Base-by-base conservation (phyloP, 202 grass and related monocot genomes). In the Carex sylvatica region DNA sequence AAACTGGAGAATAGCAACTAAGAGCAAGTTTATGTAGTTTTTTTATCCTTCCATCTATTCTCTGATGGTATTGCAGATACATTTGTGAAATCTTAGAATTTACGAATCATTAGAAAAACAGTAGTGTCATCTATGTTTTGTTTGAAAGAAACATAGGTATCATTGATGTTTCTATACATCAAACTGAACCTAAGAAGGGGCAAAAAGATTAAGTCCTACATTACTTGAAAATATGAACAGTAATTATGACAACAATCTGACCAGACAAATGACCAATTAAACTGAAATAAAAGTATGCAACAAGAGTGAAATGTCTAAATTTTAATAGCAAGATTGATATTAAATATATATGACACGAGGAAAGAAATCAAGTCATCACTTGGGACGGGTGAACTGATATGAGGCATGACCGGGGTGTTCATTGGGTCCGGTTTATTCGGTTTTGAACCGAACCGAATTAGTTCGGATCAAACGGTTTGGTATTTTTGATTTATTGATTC, bases 341-440 rank as follows among this genome's bases (percentile, higher is more conserved):
- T n/a, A 31, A 26, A 5, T 12, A 55, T 4, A 16, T 54, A 55
- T 47, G 19, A 71, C 55, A 6, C 2, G 54, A n/a, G 54, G 1
- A 19, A 58, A 58, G 18, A 14, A 31, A 33, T 65, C 26, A 30
- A 60, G 11, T 72, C 69, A 75, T 75, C 72, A 55, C 14, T 33
- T 54, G 3, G 26, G 49, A 55, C 23, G 6, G 18, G 15, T 55
- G 15, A 75, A 75, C 10, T 91, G 83, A 51, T 90, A 97, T 0
- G 89, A 97, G 5, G 89, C 65, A 62, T 88, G 88, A 14, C n/a
- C n/a, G n/a, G n/a, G n/a, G n/a, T n/a, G n/a, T n/a, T n/a, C n/a
- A n/a, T n/a, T n/a, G n/a, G n/a, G n/a, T n/a, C n/a, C n/a, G n/a
- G n/a, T n/a, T n/a, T n/a, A n/a, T n/a, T n/a, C n/a, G n/a, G n/a